A percentile compares a stretch with the other conserved stretches of the same genome.
Conservation (phyloP, 371 early-diverging fungal species). For the Rhizopus arrhizus region DNA sequence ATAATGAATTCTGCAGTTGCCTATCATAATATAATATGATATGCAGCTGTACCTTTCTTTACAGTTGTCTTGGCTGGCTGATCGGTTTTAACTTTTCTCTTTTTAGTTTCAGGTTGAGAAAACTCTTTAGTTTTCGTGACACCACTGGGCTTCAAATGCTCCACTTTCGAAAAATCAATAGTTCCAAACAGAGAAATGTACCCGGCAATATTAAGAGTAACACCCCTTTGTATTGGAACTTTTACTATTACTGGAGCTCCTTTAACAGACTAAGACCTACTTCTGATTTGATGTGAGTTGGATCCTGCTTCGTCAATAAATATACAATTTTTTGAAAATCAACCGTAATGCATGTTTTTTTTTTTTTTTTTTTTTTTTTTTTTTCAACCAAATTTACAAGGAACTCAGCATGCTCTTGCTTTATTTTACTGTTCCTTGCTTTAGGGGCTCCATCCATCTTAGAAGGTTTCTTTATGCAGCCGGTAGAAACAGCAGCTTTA, state of each 20-base stretch:
- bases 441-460: neutral
- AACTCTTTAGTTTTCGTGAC: too few relatives aligned
- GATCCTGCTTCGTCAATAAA: constrained; percentile 12
- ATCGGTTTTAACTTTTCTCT: too few relatives aligned
- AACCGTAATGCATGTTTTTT: neutral
- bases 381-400: neutral
- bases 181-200: neutral
- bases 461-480: neutral
- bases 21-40: too few relatives aligned
- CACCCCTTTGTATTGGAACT: constrained; percentile 4
- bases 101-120: too few relatives aligned
- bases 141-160: too few relatives aligned
- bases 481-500: neutral
- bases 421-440: neutral
- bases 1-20: too few relatives aligned
- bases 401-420: neutral
- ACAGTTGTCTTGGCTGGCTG: too few relatives aligned
- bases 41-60: too few relatives aligned
- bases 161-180: too few relatives aligned
- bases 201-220: neutral
- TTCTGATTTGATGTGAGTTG: constrained; percentile 11
- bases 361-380: constrained; percentile 3
- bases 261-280: constrained; percentile 7
- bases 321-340: constrained; percentile 10
- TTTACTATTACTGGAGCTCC: constrained; percentile 3